Evolutionary conservation across 2,329 filamentous ascomycete species (phyloP), one percentile per base, ranked within the genome.

Genomic region (Meredithiella fracta): DNA sequence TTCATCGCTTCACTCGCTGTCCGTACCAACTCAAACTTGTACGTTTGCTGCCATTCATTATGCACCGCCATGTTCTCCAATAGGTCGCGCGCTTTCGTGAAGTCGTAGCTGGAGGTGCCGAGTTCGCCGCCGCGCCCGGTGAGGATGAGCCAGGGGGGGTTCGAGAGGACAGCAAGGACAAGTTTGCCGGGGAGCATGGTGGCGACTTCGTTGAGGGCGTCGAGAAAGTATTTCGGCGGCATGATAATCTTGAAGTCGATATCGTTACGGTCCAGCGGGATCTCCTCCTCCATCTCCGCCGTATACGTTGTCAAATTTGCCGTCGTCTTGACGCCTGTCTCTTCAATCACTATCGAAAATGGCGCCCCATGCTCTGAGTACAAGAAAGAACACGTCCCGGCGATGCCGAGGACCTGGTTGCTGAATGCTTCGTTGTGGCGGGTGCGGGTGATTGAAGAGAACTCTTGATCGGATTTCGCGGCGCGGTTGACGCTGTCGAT

Each of bases 211-310:
- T 78, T 75, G 42, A 90, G 72, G 15, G 82, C 80, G 63, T 90
- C 85, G 9, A 85, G 75, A 3, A 91, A 76, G 68, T 79, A 83
- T 34, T 77, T 77, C 9, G 83, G 79, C 62, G 83, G 85, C 85
- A 96, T 95, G 65, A 98, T 97, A 59, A 95, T 88, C 67, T 97
- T 98, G 71, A 96, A 85, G 7, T 80, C 75, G 7, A 97, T 74
- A 54, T 82, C 78, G 53, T 88, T 79, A 31, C 89, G 80, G 64
- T 91, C 82, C 62, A 98, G 88, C 0, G 91, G 92, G 49, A 98
- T 97, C 53, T 90, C 84, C 53, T 90, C 83, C 15, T 79, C 76
- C 44, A 72, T 69, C 61, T 88, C 83, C 15, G 85, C 79, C 52
- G 89, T 77, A 69, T 96, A 98, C 0, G 92, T 97, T 6, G 84